Conservation (phyloP, 441 rosid genomes). For the Aleurites moluccanus region DNA sequence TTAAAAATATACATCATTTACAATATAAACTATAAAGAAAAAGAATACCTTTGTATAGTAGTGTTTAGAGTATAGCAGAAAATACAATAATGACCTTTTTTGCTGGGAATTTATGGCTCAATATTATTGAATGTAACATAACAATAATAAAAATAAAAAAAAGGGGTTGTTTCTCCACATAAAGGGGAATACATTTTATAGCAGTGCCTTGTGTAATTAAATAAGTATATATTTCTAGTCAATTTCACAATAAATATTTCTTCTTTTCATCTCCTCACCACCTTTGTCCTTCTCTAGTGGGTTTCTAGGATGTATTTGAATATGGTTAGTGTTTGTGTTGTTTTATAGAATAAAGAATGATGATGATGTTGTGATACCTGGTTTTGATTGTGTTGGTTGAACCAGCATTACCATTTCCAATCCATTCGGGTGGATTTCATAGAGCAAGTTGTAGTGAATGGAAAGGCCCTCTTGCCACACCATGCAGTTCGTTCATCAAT, state of each 20-base stretch:
- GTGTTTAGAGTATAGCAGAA: not conserved
- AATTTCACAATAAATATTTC: too few species aligned
- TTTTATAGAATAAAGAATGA: not conserved
- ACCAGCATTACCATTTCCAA: slow-evolving; percentile 54
- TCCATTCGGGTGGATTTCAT: slow-evolving; percentile 67
- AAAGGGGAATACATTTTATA: too few species aligned
- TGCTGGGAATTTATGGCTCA: not conserved
- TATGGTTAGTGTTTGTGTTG: not conserved
- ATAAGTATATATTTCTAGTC: too few species aligned
- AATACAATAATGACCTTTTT: not conserved
- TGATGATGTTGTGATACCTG: not conserved
- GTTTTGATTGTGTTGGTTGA: not conserved
- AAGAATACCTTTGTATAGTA: not conserved
- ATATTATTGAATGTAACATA: not conserved
- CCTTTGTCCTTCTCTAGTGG: too few species aligned
- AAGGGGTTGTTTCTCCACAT: too few species aligned
- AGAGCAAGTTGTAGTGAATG: slow-evolving; percentile 63
- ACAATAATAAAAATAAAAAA: too few species aligned
- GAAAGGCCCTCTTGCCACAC: slow-evolving; percentile 42
- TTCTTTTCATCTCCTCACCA: too few species aligned
- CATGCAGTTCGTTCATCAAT: slow-evolving; percentile 46
- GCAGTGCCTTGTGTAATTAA: too few species aligned
- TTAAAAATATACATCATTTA: not conserved
- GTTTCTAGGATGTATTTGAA: not conserved
- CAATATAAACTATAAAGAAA: not conserved